Conservation (phyloP, 2,329 filamentous ascomycete species). For the Fusarium setosum region DNA sequence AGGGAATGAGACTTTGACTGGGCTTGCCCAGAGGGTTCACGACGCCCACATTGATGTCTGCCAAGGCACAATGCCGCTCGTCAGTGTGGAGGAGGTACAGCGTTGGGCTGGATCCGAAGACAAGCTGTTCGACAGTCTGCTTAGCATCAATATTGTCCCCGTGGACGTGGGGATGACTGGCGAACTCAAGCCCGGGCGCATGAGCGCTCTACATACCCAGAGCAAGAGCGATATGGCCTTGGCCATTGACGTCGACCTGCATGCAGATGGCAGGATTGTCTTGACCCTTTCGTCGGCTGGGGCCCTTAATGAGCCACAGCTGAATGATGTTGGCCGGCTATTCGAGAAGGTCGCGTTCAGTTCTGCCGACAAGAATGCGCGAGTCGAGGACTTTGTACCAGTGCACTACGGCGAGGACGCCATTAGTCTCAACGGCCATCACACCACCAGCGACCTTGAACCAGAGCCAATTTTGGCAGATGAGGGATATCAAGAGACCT, state of each 20-base stretch:
- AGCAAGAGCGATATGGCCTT: slow-evolving; percentile 21
- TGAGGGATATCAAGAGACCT: background rate
- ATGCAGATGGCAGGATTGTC: slow-evolving; percentile 6
- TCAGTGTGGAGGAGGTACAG: slow-evolving; percentile 12
- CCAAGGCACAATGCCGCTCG: slow-evolving; percentile 11
- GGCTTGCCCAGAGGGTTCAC: slow-evolving; percentile 3
- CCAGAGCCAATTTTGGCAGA: rapidly evolving
- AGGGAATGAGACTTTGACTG: background rate
- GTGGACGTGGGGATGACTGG: rapidly evolving
- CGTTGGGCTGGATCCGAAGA: slow-evolving; percentile 16
- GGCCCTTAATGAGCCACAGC: background rate
- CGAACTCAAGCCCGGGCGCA: background rate
- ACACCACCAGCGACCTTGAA: background rate
- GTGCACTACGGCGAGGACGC: background rate
- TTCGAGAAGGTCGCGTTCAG: slow-evolving; percentile 13
- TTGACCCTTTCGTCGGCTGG: slow-evolving; percentile 10
- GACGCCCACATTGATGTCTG: background rate
- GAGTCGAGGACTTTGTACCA: background rate
- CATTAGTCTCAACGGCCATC: background rate
- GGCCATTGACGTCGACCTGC: slow-evolving; percentile 14
- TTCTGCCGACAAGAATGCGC: background rate
- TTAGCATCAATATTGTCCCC: slow-evolving; percentile 16
- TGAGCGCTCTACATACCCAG: slow-evolving; percentile 2
- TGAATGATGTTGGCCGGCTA: background rate
- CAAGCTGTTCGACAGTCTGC: slow-evolving; percentile 20